These are phyloP conservation scores for Tolypocladium ovalisporum DNA, from an alignment of 2,329 filamentous ascomycete genomes.

Conservation along the genomic window DNA sequence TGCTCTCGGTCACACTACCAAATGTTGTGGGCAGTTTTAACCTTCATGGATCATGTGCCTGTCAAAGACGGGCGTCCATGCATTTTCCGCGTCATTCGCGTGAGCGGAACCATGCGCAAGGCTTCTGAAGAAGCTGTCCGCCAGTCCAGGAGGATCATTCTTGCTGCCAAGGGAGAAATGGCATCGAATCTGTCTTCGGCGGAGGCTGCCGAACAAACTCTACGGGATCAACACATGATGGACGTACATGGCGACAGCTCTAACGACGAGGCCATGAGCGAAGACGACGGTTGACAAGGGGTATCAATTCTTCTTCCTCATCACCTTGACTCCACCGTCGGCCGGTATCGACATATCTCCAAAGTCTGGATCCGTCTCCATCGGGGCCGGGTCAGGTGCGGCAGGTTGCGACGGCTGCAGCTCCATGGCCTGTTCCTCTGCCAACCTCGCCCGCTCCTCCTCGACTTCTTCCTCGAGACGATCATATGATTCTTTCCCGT, in stretches of 20 bases:
- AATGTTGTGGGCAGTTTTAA: constrained; percentile 81
- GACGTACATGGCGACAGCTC: constrained; percentile 31
- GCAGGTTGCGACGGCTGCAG: constrained; percentile 15
- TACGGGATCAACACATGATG: constrained; percentile 19
- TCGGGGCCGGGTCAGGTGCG: constrained; percentile 8
- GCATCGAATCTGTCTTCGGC: constrained; percentile 4
- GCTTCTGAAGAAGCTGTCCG: constrained; percentile 82
- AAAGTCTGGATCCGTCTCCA: constrained; percentile 33
- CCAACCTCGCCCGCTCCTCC: constrained; percentile 58
- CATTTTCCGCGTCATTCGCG: constrained; percentile 73
- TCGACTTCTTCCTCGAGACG: constrained; percentile 62
- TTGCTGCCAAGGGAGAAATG: constrained; percentile 45
- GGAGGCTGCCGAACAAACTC: constrained; percentile 6
- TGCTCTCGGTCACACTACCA: constrained; percentile 75
- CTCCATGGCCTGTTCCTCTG: constrained; percentile 26
- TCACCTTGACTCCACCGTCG: constrained; percentile 60
- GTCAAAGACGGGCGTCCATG: constrained; percentile 51
- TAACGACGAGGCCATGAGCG: constrained; percentile 31
- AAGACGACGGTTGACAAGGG: constrained; percentile 30
- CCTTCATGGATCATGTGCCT: constrained; percentile 64
- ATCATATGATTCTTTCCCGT: constrained; percentile 81
- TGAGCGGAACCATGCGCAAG: constrained; percentile 89
- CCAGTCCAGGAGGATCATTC: constrained; percentile 60
- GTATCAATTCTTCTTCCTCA: constrained; percentile 52
- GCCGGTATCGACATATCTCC: constrained; percentile 39